A percentile compares a stretch with the other conserved stretches of the same genome.
phyloP scores from a whole-genome alignment of 2,329 filamentous ascomycete species.

The Dendryphion nanum region DNA sequence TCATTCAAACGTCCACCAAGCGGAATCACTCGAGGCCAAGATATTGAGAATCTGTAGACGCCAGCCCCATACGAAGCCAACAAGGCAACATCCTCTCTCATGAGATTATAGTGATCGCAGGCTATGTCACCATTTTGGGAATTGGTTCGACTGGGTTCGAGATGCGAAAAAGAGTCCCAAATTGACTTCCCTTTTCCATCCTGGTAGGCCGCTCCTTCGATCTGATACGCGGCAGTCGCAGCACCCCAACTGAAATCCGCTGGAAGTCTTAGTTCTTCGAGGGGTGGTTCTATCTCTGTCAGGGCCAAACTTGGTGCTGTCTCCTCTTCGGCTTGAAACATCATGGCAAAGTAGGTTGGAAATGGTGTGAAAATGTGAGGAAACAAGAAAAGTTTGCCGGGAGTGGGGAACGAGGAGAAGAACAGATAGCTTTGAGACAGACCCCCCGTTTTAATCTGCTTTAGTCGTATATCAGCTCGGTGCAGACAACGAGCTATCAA shows the following conservation, averaged over 20 bases:
- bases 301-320: no score
- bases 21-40: conserved; percentile 19
- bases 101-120: conserved; percentile 37
- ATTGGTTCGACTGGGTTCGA: neutral
- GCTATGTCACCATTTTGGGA: neutral
- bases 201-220: conserved; percentile 44
- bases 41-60: conserved; percentile 17
- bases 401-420: neutral
- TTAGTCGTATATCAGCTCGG: no score
- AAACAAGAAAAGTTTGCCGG: neutral
- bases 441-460: no score
- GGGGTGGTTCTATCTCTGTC: no score
- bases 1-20: conserved; percentile 15
- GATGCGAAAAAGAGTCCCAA: conserved; percentile 40
- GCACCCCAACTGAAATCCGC: conserved; percentile 45
- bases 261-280: neutral
- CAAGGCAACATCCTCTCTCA: conserved; percentile 44
- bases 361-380: no score
- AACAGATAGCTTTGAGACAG: neutral
- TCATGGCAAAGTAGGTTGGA: no score
- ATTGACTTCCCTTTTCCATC: conserved; percentile 42
- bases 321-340: no score
- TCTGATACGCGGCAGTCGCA: conserved; percentile 43
- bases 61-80: conserved; percentile 19
- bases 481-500: no score